Percentiles rank a stretch among this genome's conserved stretches.
Conservation (phyloP, 768 basidiomycete species). For the Clitopilus passeckerianus region DNA sequence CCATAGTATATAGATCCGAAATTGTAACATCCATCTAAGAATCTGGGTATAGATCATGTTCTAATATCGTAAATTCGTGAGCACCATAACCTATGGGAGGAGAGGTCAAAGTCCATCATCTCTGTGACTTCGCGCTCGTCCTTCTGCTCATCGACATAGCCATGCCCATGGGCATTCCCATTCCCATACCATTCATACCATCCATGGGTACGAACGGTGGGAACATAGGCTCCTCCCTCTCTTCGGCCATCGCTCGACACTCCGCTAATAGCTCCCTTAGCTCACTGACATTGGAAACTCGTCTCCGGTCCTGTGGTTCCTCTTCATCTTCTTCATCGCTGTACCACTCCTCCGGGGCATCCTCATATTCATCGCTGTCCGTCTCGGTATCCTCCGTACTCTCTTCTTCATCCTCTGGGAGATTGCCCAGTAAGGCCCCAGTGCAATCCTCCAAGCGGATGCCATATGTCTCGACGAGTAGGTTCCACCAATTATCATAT, state of each 20-base stretch:
- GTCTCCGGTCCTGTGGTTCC: constrained; percentile 9
- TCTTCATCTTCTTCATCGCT: constrained; percentile 21
- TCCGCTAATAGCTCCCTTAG: constrained; percentile 53
- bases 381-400: constrained; percentile 24
- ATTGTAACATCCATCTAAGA: background rate
- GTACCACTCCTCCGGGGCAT: constrained; percentile 18
- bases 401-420: constrained; percentile 27
- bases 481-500: constrained; percentile 70
- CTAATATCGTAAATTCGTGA: background rate
- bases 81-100: constrained; percentile 17
- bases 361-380: constrained; percentile 24
- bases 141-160: background rate
- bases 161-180: background rate
- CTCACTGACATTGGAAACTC: constrained; percentile 28
- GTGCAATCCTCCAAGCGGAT: constrained; percentile 76
- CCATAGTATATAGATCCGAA: background rate
- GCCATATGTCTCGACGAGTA: constrained; percentile 35
- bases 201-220: constrained; percentile 8
- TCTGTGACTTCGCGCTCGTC: background rate
- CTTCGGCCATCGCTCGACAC: constrained; percentile 46
- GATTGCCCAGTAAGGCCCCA: constrained; percentile 51
- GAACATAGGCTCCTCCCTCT: constrained; percentile 35
- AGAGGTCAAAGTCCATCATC: constrained; percentile 4
- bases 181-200: background rate
- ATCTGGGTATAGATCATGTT: background rate